Evolutionary conservation across 352 stramenopile species (phyloP), one percentile per base, ranked within the genome.

Genomic region (Vaucheria bursata): DNA sequence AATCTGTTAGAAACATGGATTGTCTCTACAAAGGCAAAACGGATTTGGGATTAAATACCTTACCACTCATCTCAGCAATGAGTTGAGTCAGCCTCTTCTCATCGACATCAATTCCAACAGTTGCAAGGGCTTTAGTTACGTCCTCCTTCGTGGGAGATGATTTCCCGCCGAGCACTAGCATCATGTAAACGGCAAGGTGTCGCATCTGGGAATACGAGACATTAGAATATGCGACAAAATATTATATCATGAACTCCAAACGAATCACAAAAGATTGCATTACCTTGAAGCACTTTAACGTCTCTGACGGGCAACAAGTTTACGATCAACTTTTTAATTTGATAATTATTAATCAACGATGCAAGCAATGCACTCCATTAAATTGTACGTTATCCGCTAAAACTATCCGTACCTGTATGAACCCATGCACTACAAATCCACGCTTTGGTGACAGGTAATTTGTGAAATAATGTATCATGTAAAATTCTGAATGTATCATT

Each of bases 141-240:
- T 85, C 81, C 50, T 78, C 79, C 36, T 76, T 78, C 8, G 78
- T 73, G 33, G 81, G 81, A 6, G 59, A 53, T 67, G 78, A 77
- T 45, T 85, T 85, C 18, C 81, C 81, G 78, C 81, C 81, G 34
- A 85, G 77, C 35, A 79, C 76, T 39, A 85, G 81, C 66, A 85
- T 73, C 66, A 85, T 82, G 75, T 85, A 85, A 32, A 73, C 79
- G 65, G 81, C 81, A 68, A 85, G 74, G 78, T 85, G 81, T 79
- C 78, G 77, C 81, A 85, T 85, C 79, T 82, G 74, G 36, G 65
- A 29, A 34, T 1, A 2, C 65, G 40, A 29, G 33, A 35, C 65
- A 72, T 35, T 45, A 72, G 8, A 4, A 34, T 18, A 38, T 4
- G 34, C 59, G 4, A 69, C 6, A 29, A 38, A 6, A 38, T 4